phyloP scores from a whole-genome alignment of 495 filamentous ascomycete species.

The Immersiella caudata region DNA sequence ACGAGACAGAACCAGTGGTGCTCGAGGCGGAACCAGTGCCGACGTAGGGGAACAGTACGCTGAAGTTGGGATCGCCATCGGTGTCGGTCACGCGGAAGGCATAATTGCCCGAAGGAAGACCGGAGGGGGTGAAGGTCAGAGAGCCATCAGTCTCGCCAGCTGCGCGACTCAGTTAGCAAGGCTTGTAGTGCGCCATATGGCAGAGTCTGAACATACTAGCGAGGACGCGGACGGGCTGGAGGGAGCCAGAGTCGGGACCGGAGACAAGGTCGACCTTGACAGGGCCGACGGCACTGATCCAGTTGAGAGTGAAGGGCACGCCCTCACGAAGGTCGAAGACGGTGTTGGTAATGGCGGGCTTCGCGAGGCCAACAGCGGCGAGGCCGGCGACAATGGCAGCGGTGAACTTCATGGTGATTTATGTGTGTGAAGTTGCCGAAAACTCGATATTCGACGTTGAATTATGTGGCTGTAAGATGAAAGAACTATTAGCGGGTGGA shows the following conservation, averaged over 20 bases:
- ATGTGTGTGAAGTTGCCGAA: slow-evolving; percentile 3
- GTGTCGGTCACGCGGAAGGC: slow-evolving; percentile 46
- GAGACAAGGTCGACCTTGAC: slow-evolving; percentile 46
- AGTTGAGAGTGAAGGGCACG: slow-evolving; percentile 47
- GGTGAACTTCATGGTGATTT: slow-evolving; percentile 50
- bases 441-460: neutral
- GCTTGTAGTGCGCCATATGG: neutral
- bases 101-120: slow-evolving; percentile 44
- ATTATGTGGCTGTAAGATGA: neutral
- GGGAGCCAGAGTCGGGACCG: slow-evolving; percentile 33
- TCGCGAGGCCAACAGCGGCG: slow-evolving; percentile 42
- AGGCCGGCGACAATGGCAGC: slow-evolving; percentile 41
- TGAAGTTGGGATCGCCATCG: slow-evolving; percentile 45
- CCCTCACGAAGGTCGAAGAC: slow-evolving; percentile 42
- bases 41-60: slow-evolving; percentile 37
- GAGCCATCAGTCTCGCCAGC: slow-evolving; percentile 34
- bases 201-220: slow-evolving; percentile 29
- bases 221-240: slow-evolving; percentile 41
- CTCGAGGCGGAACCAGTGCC: slow-evolving; percentile 33
- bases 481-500: neutral
- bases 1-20: neutral
- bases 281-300: slow-evolving; percentile 40
- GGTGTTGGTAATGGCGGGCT: slow-evolving; percentile 46
- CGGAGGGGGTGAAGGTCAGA: slow-evolving; percentile 41
- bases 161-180: slow-evolving; percentile 29